Evolutionary conservation across 495 filamentous ascomycete genomes (phyloP), one percentile per base, ranked within the genome.

Genomic region (Penicillium tannophilum): DNA sequence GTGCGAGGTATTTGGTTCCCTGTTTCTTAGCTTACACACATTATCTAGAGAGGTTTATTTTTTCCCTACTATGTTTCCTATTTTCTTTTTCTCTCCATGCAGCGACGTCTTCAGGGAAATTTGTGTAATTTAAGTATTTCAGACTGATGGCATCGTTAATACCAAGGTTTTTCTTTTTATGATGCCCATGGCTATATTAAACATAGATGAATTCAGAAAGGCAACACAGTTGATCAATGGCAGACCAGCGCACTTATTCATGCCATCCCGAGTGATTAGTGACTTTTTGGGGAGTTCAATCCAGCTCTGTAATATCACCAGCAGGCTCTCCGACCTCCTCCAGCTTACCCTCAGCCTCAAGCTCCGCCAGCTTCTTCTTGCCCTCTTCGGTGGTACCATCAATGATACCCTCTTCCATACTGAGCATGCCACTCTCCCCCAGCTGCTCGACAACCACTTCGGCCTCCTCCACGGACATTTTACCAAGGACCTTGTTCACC

Each of bases 361-460:
- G 80, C 72, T 90, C 83, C 73, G 88, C 86, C 45, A 96, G 75
- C 71, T 86, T 83, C 72, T 87, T 82, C 73, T 85, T 79, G 9
- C 94, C 94, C 68, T 97, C 92, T 60, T 93, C 91, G 0, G 94
- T 98, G 23, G 93, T 98, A 7, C 91, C 90, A 77, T 98, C 94
- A 64, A 98, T 93, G 52, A 98, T 90, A 35, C 93, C 86, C 62
- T 93, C 84, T 69, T 98, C 93, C 46, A 98, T 70, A 69, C 91
- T 96, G 62, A 98, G 77, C 84, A 98, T 94, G 17, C 90, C 91
- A 6, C 91, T 90, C 79, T 97, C 83, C 20, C 93, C 86, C 51
- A 98, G 75, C 67, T 90, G 83, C 62, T 84, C 89, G 45, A 98
- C 92, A 20, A 98, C 71, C 64, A 91, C 89, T 76, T 98, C 95